Base-by-base conservation (phyloP, 2,329 filamentous ascomycete genomes). In the Didymellaceae sp. region DNA sequence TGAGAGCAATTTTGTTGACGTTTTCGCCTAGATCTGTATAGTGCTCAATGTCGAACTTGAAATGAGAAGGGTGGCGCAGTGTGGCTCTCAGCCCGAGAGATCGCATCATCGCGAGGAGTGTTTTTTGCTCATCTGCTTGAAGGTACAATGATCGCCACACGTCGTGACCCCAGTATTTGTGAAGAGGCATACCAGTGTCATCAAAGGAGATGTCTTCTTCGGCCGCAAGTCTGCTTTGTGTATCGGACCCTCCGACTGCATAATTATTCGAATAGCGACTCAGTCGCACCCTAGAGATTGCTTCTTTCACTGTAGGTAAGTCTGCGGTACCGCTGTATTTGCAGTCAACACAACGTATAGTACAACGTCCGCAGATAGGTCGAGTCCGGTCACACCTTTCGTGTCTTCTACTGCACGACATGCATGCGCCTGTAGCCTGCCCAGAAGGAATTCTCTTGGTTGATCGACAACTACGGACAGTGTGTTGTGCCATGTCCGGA, bases 331-430 rank as follows among this genome's bases (percentile, higher is more conserved):
- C 5, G n/a, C 8, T 6, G 9, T 43, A 34, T 8, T 31, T 26
- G 33, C 46, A 50, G 17, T 7, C 3, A 14, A 34, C 17, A 9
- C 30, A 24, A 17, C 31, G 86, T 20, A 84, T 79, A 22, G 80
- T 74, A 67, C 86, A 88, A 84, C 85, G 87, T 10, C 83, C 84
- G 68, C 86, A 88, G 11, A 84, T 82, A 1, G 88, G 88, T 62
- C 89, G 86, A 3, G 84, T 85, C 18, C 88, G 83, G 72, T 90
- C 87, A 71, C 63, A 69, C 74, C 63, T 66, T 40, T 89, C 87
- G 10, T 45, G 45, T 5, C 42, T 41, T 16, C 31, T 9, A 9
- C 34, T 26, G n/a, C 46, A 45, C 32, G 44, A 34, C 18, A 42
- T 35, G 48, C 56, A 38, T 20, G 43, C 25, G 32, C 48, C 42